Evolutionary conservation across 192 early-diverging fungal genomes (phyloP), one percentile per base, ranked within the genome.

Genomic region (Glomus cerebriforme): DNA sequence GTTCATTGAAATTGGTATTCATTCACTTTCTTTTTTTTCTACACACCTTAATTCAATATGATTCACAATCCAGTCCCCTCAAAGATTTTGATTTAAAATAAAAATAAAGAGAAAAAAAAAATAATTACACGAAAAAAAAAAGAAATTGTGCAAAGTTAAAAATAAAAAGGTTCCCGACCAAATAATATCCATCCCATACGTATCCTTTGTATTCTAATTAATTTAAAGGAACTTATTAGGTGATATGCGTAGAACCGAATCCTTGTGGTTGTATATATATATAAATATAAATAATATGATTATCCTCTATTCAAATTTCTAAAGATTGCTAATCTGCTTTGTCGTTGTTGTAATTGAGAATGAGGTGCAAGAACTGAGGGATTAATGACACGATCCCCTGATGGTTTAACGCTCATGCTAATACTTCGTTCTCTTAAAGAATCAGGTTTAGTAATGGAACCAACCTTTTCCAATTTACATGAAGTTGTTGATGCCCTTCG

Each of bases 291-390:
- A 43, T 31, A 31, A 65, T 32, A 31, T 65, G 63, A 3, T 65
- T 17, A 65, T 31, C 27, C 26, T 31, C 31, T 31, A 65, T 31
- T 31, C 47, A 73, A 49, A 31, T 73, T 73, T 54, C 71, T 45
- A 45, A 73, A 73, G 10, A 73, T 73, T 58, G 71, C 71, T 49
- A 73, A 73, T 29, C 71, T 73, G 5, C 43, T 58, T 45, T 27
- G 12, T 10, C 29, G 71, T 47, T 45, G 22, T 73, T 73, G 71
- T 35, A 35, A 37, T 54, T 54, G 49, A 54, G 13, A 19, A 19
- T 54, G 49, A 54, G 49, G 1, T 19, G 19, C 49, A 5, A 54
- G 15, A 19, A 2, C 19, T 54, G 49, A 54, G 22, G 49, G 67
- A 35, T 34, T 69, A 22, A 35, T 26, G 3, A 34, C 47, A 27